Evolutionary conservation across 139 green algal genomes (phyloP).

Genomic region (Astrephomene gubernaculifera): DNA sequence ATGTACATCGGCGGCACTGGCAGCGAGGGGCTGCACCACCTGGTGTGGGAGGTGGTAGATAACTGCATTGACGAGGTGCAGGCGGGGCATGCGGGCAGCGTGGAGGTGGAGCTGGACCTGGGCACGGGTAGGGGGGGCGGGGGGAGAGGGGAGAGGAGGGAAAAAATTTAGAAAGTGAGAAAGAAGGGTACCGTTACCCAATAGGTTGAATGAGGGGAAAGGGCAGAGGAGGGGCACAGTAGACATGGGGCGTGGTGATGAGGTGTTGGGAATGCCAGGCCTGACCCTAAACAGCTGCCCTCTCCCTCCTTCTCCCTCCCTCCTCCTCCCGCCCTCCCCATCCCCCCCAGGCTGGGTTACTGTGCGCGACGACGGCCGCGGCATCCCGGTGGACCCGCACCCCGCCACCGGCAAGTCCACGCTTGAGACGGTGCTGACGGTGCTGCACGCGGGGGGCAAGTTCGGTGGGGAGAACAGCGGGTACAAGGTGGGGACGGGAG

Average conservation of each 20-base stretch:
- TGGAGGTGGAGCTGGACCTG: conserved; percentile 77
- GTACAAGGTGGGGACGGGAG: conserved; percentile 39
- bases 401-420: conserved; percentile 86
- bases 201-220: not conserved
- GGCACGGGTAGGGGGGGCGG: conserved; percentile 40
- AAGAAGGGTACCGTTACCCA: no score
- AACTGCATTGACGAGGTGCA: conserved; percentile 96
- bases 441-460: conserved; percentile 98
- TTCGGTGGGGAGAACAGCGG: conserved; percentile 89
- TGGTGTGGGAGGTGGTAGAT: conserved; percentile 98
- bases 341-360: conserved; percentile 66
- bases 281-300: not conserved
- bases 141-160: not conserved
- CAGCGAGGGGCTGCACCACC: conserved; percentile 92
- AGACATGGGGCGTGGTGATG: not conserved
- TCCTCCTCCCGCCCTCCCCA: not conserved
- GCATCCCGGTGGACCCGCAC: conserved; percentile 94
- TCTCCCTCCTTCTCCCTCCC: not conserved
- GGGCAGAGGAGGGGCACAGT: not conserved
- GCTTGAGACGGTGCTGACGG: conserved; percentile 89
- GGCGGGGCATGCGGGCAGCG: conserved; percentile 78
- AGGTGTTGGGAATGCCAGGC: not conserved
- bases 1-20: conserved; percentile 99
- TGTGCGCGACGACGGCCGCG: conserved; percentile 92
- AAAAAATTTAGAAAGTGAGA: no score